Evolutionary conservation across 2,329 filamentous ascomycete genomes (phyloP).

Genomic region (Penicillium janthinellum): DNA sequence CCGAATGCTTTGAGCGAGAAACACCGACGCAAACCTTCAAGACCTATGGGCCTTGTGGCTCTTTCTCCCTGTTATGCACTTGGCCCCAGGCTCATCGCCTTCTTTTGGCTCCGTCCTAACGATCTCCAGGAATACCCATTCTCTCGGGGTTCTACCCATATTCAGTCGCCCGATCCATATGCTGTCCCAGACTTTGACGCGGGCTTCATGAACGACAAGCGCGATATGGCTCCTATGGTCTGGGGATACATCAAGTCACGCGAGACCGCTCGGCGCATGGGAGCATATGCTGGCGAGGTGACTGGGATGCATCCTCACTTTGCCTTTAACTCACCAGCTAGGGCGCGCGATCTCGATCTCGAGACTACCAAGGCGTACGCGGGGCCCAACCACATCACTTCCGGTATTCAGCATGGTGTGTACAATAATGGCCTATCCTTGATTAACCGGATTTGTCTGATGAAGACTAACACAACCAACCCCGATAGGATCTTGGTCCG

Average conservation of each 20-base stretch:
- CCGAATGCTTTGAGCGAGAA: too few species aligned
- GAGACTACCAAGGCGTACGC: constrained; percentile 75
- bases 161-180: constrained; percentile 71
- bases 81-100: too few species aligned
- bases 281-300: constrained; percentile 75
- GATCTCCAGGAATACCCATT: constrained; percentile 65
- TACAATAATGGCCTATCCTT: too few species aligned
- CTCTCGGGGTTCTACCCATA: constrained; percentile 71
- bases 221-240: constrained; percentile 82
- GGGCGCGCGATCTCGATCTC: constrained; percentile 72
- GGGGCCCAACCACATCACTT: constrained; percentile 69
- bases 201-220: constrained; percentile 82
- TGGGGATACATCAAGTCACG: constrained; percentile 83
- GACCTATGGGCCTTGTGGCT: too few species aligned
- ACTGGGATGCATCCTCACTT: constrained; percentile 70
- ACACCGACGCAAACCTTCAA: too few species aligned
- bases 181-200: constrained; percentile 76
- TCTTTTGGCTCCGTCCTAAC: neutral
- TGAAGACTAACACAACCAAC: neutral
- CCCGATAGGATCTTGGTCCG: constrained; percentile 59
- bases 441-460: too few species aligned
- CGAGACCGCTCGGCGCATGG: constrained; percentile 77
- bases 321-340: constrained; percentile 67
- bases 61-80: too few species aligned
- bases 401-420: constrained; percentile 70